Evolutionary conservation across 306 rosid species (phyloP), one percentile per base, ranked within the genome.

Genomic region (Trifolium repens): DNA sequence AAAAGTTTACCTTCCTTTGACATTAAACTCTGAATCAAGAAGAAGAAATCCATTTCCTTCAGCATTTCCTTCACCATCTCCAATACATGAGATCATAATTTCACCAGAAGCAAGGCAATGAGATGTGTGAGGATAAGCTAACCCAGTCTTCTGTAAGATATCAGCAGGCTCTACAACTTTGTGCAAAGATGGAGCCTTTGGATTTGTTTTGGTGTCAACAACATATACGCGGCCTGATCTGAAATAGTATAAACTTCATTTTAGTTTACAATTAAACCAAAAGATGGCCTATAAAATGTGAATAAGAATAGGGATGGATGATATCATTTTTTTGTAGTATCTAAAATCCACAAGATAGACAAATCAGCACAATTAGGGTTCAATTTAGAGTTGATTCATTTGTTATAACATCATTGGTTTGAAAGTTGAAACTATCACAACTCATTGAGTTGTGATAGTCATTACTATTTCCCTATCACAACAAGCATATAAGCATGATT

Each of bases 21-120:
- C 97, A 72, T 91, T 90, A 72, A 94, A 94, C 39, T 94, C 91
- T 1, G 97, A 86, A 84, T 94, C 98, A 58, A 94, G 98, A 26
- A 91, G 97, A 84, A 94, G 98, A 81, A 94, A 94, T 19, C 98
- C 98, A 80, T 63, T 91, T 69, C 96, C 98, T 63, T 30, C 37
- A 34, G 98, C 98, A 78, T 90, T 91, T 72, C 98, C 98, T 8
- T 94, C 94, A 83, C 87, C 81, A 72, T 94, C 96, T 68, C 98
- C 98, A 0, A 94, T 88, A 76, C 97, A 94, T 1, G 98, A 94
- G 67, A 94, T 73, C 97, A 94, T 77, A 39, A 94, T 35, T 27
- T 94, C 98, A 39, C 98, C 97, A n/a, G 98, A 91, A 78, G 97
- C 98, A 73, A 94, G 90, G 79, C 98, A 94, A 79, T 94, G 98